These are phyloP conservation scores for Pythium volutum DNA, from an alignment of 352 stramenopile species.

Conservation along the genomic window DNA sequence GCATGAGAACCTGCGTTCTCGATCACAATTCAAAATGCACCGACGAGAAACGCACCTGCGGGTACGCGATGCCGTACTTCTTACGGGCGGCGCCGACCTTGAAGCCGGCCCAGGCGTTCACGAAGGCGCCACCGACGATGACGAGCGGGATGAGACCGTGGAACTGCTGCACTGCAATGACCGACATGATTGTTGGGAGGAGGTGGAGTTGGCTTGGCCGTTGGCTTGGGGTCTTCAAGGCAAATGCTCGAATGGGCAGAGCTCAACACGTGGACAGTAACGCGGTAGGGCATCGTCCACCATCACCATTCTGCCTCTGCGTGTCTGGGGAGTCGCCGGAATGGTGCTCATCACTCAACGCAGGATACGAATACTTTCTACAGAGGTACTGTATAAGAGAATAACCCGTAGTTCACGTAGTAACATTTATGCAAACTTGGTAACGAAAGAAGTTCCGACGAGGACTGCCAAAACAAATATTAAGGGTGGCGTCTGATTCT, in stretches of 20 bases:
- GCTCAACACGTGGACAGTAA: not conserved
- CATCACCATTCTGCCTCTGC: not conserved
- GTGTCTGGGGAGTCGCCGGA: no score
- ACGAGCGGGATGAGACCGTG: slow-evolving; percentile 65
- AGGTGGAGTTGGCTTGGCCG: no score
- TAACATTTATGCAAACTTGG: not conserved
- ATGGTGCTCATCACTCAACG: no score
- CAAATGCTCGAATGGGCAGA: slow-evolving; percentile 7
- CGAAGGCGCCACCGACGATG: slow-evolving; percentile 50
- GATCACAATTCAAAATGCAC: not conserved
- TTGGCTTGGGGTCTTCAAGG: not conserved
- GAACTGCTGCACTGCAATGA: slow-evolving; percentile 51
- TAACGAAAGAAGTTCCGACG: not conserved
- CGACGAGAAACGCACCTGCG: slow-evolving; percentile 19
- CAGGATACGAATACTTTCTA: no score
- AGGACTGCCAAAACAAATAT: not conserved
- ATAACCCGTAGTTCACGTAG: not conserved
- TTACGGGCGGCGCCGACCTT: slow-evolving; percentile 63
- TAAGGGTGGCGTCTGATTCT: not conserved
- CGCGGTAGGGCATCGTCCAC: not conserved
- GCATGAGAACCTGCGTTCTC: not conserved
- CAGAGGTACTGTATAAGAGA: no score
- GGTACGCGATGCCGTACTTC: slow-evolving; percentile 58
- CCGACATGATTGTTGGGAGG: slow-evolving; percentile 29
- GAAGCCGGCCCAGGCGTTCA: slow-evolving; percentile 51